Percentiles rank a stretch among this genome's conserved stretches.
Conservation (phyloP, 2,329 filamentous ascomycete genomes). For the Diaporthe aspalathi region DNA sequence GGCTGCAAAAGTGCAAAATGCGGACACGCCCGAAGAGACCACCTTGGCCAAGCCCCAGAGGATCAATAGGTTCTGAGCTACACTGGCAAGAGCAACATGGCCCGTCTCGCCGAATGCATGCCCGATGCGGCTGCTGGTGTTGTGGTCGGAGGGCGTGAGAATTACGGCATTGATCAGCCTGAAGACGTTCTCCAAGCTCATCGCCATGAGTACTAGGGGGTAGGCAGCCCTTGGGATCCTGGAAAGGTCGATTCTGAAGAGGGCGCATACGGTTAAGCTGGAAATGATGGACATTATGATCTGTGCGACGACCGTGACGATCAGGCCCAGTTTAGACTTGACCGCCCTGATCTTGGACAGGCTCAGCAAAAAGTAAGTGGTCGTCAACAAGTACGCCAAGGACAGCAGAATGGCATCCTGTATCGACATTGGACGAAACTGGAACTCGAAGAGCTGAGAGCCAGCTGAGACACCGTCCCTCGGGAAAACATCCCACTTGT, state of each 20-base stretch:
- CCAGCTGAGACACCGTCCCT: slow-evolving; percentile 62
- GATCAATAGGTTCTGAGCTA: slow-evolving; percentile 75
- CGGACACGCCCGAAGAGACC: slow-evolving; percentile 76
- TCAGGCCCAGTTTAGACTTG: slow-evolving; percentile 79
- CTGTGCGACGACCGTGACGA: slow-evolving; percentile 77
- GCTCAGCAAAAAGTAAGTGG: slow-evolving; percentile 73
- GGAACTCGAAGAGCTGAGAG: slow-evolving; percentile 80
- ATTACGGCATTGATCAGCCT: slow-evolving; percentile 83
- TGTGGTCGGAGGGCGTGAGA: slow-evolving; percentile 75
- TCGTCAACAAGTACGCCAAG: slow-evolving; percentile 72
- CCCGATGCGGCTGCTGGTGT: slow-evolving; percentile 75
- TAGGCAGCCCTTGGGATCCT: slow-evolving; percentile 80
- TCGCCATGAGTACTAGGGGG: slow-evolving; percentile 79
- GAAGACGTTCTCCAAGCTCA: slow-evolving; percentile 84
- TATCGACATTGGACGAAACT: slow-evolving; percentile 78
- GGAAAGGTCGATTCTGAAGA: slow-evolving; percentile 80
- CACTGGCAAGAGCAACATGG: slow-evolving; percentile 75
- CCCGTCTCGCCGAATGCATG: slow-evolving; percentile 80
- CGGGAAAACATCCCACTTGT: slow-evolving; percentile 75
- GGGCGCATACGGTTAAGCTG: slow-evolving; percentile 82
- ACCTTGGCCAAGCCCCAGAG: slow-evolving; percentile 73
- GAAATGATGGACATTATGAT: slow-evolving; percentile 79
- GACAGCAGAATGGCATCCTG: slow-evolving; percentile 73
- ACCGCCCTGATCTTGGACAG: slow-evolving; percentile 78
- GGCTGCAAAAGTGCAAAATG: slow-evolving; percentile 81